Evolutionary conservation across 257 asterid species (phyloP), one percentile per base, ranked within the genome.

Genomic region (Nicotiana paniculata): DNA sequence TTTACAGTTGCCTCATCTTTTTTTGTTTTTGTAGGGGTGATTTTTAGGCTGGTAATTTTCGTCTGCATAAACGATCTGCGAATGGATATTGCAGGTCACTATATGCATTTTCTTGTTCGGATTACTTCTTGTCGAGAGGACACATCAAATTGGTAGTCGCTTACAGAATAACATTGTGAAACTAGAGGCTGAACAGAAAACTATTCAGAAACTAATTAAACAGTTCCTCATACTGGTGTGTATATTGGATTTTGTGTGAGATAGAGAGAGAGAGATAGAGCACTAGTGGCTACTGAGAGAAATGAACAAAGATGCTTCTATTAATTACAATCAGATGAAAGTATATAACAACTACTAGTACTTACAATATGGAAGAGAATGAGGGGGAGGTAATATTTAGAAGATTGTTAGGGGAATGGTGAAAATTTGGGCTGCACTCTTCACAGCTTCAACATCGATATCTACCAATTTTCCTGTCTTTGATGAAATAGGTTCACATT

Each of bases 401-500:
- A 21, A 21, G 24, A 21, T 21, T 21, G 24, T 0, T 21, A 21
- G 24, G 24, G 24, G 24, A 0, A 21, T 21, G 24, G 24, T 21
- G 24, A 21, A 21, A 21, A 21, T 21, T 21, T 21, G 24, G 24
- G 0, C 24, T 21, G 24, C 24, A 21, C 24, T 21, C 0, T 21
- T 21, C 24, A 21, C 0, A 21, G 24, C 24, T 21, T 21, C 24
- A 21, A 21, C 24, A 21, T 21, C 24, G 24, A 21, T 21, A 21
- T 21, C 24, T 21, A 21, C 24, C 24, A 21, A 21, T 21, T 21
- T 21, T 21, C 24, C 24, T 21, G 24, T 21, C 24, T 21, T 21
- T 21, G 24, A 21, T 21, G 24, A 21, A 21, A 21, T 72, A 16
- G 2, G 18, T 4, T 95, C 90, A 84, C 97, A 92, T 81, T 89